Evolutionary conservation across 495 filamentous ascomycete species (phyloP).

Genomic region (Aspergillus funiculosus): DNA sequence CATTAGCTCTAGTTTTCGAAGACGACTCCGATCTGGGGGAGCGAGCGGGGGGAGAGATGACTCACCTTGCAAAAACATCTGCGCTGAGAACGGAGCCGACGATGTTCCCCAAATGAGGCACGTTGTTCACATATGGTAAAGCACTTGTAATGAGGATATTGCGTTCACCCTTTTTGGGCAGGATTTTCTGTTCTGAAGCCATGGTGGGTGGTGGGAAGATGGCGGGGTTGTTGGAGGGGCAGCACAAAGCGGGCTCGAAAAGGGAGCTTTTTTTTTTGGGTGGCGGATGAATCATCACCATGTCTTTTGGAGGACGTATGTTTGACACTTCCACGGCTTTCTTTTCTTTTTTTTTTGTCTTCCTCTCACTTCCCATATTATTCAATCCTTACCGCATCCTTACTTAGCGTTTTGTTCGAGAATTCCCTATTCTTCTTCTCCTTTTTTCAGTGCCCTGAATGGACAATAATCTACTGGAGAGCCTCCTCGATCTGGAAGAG

Average conservation of each 20-base stretch:
- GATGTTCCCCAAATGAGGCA: slow-evolving; percentile 91
- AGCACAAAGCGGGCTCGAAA: slow-evolving; percentile 21
- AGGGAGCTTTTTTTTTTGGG: slow-evolving; percentile 9
- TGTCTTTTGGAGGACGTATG: background rate
- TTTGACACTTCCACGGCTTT: slow-evolving; percentile 1
- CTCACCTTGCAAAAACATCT: slow-evolving; percentile 66
- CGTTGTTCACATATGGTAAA: slow-evolving; percentile 90
- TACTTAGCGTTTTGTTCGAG: background rate
- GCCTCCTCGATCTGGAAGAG: slow-evolving; percentile 72
- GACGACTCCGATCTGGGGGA: slow-evolving; percentile 4
- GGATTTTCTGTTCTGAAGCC: slow-evolving; percentile 30
- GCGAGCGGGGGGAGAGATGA: no score
- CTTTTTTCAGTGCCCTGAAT: slow-evolving; percentile 20
- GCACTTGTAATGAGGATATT: slow-evolving; percentile 50
- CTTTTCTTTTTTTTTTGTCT: background rate
- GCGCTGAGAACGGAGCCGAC: slow-evolving; percentile 82
- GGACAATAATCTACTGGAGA: slow-evolving; percentile 58
- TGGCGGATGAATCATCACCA: slow-evolving; percentile 23
- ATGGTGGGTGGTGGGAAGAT: slow-evolving; percentile 23
- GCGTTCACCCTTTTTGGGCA: slow-evolving; percentile 41
- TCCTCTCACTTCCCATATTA: slow-evolving; percentile 5
- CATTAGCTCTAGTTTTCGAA: slow-evolving; percentile 19
- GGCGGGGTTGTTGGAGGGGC: slow-evolving; percentile 28
- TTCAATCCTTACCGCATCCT: background rate
- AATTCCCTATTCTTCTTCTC: background rate